These are phyloP conservation scores for Phialocephala subalpina DNA, from an alignment of 2,329 filamentous ascomycete species.

Conservation along the genomic window DNA sequence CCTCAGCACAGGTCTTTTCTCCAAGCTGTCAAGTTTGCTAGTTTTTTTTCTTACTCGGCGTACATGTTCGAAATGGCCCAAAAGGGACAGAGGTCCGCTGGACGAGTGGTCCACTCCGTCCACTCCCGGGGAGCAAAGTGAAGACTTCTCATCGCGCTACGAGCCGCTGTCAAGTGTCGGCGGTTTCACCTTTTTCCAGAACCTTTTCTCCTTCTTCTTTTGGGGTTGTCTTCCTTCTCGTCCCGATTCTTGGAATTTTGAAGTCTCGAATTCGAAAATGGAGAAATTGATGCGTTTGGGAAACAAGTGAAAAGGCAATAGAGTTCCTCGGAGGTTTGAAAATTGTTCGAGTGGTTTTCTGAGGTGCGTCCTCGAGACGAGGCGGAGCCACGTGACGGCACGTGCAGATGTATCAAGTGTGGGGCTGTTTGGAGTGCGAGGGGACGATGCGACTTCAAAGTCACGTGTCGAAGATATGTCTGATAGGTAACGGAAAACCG, in stretches of 20 bases:
- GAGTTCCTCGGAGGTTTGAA: not conserved
- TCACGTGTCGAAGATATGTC: not conserved
- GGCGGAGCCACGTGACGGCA: not conserved
- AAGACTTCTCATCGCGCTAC: slow-evolving; percentile 8
- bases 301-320: not conserved
- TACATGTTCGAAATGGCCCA: not conserved
- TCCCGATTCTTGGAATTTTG: not conserved
- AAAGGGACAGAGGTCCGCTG: not conserved
- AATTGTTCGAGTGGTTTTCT: slow-evolving; percentile 3
- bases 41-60: not conserved
- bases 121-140: not conserved
- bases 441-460: not conserved
- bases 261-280: not conserved
- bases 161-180: slow-evolving; percentile 13
- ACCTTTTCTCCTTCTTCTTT: slow-evolving; percentile 11
- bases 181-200: slow-evolving; percentile 10
- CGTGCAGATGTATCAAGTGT: not conserved
- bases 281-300: too few species aligned
- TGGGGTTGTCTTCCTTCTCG: not conserved
- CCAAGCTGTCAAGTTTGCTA: not conserved
- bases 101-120: not conserved
- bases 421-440: not conserved
- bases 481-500: not conserved
- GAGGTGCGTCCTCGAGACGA: not conserved
- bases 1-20: not conserved